Conservation (phyloP, 257 asterid species). For the Scutellaria barbata region DNA sequence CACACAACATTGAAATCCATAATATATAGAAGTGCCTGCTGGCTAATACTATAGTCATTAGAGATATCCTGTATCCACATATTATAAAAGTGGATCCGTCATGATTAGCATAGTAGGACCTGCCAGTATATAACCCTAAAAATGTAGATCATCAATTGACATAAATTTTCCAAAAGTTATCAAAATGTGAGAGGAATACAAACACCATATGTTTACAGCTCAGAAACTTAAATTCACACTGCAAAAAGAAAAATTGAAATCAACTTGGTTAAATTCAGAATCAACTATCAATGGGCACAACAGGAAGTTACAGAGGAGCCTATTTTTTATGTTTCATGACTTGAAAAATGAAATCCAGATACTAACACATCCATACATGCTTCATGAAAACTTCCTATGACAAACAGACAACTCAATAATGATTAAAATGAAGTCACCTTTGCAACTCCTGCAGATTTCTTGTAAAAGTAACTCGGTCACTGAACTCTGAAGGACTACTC, state of each 20-base stretch:
- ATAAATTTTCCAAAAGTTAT: neutral
- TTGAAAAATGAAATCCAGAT: constrained; percentile 10
- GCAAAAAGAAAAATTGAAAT: neutral
- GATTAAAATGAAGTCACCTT: constrained; percentile 49
- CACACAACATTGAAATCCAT: neutral
- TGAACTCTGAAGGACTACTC: constrained; percentile 56
- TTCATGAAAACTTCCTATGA: constrained; percentile 16
- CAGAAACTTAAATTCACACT: neutral
- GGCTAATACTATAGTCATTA: neutral
- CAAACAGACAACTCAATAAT: constrained; percentile 11
- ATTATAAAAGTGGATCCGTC: neutral
- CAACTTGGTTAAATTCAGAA: neutral
- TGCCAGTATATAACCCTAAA: constrained; percentile 4
- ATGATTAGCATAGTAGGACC: constrained; percentile 5
- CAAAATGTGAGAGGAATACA: constrained; percentile 1
- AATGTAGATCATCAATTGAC: neutral
- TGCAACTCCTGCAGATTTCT: constrained; percentile 76
- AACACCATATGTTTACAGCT: neutral
- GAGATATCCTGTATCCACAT: constrained; percentile 3
- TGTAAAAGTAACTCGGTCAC: constrained; percentile 57
- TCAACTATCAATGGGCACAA: constrained; percentile 15
- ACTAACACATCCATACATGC: constrained; percentile 20
- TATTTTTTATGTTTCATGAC: constrained; percentile 1
- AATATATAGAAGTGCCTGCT: neutral
- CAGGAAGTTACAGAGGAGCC: constrained; percentile 13